phyloP scores from a whole-genome alignment of 1,284 basidiomycete genomes.

The Cystobasidium sp. region DNA sequence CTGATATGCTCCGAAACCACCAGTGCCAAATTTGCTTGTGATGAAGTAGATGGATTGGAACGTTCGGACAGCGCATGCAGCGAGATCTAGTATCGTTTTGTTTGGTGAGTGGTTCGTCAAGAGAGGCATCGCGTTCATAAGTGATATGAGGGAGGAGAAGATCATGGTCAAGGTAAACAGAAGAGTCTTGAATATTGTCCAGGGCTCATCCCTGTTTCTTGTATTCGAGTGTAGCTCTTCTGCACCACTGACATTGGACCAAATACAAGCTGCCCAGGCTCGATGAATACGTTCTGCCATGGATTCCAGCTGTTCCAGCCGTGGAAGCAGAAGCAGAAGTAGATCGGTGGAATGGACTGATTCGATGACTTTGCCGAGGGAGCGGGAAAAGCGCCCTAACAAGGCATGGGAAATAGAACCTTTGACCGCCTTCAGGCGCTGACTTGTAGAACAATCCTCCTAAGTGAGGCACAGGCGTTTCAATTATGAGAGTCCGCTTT shows the following conservation, averaged over 20 bases:
- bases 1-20: conserved; percentile 50
- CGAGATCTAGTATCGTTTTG: conserved; percentile 43
- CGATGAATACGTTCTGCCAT: conserved; percentile 27
- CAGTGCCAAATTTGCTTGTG: conserved; percentile 49
- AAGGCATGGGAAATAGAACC: conserved; percentile 22
- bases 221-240: conserved; percentile 45
- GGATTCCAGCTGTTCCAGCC: conserved; percentile 31
- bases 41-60: conserved; percentile 50
- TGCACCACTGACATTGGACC: conserved; percentile 47
- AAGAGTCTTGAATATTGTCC: conserved; percentile 51
- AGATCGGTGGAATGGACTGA: conserved; percentile 35
- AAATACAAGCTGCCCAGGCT: conserved; percentile 46
- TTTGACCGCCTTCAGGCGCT: conserved; percentile 22
- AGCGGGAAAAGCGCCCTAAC: conserved; percentile 49
- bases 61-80: conserved; percentile 45
- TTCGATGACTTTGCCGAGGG: conserved; percentile 49
- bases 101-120: conserved; percentile 32
- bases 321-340: conserved; percentile 29
- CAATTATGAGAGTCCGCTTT: not conserved
- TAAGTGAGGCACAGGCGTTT: not conserved
- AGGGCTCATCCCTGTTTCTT: conserved; percentile 45
- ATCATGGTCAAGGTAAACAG: conserved; percentile 51
- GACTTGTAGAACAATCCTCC: conserved; percentile 44
- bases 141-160: conserved; percentile 48
- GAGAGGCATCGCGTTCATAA: conserved; percentile 40